A percentile compares a stretch with the other conserved stretches of the same genome.
These are phyloP conservation scores for Exophiala sp. DNA, from an alignment of 2,329 filamentous ascomycete species.

Conservation along the genomic window DNA sequence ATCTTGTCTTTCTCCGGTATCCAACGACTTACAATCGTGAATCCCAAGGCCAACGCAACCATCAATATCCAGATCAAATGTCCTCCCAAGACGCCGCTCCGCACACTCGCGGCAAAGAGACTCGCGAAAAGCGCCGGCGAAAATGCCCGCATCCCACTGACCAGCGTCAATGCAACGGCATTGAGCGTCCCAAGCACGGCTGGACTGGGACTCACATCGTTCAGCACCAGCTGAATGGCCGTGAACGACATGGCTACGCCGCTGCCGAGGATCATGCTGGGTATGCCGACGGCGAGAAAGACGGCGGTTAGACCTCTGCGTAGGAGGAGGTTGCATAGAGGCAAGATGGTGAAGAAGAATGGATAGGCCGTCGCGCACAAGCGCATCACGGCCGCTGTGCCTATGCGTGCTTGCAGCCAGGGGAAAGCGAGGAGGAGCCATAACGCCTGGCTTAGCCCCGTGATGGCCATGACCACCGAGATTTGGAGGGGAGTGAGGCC, in stretches of 20 bases:
- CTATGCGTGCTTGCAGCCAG: constrained; percentile 60
- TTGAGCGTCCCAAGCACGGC: constrained; percentile 68
- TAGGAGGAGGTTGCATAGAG: constrained; percentile 57
- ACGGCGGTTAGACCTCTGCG: constrained; percentile 41
- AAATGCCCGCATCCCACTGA: constrained; percentile 62
- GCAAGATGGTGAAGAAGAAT: constrained; percentile 56
- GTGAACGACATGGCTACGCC: constrained; percentile 67
- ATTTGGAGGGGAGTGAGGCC: constrained; percentile 62
- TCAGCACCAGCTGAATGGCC: constrained; percentile 67
- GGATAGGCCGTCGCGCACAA: constrained; percentile 60
- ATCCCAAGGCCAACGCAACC: constrained; percentile 36
- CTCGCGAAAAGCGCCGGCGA: constrained; percentile 64
- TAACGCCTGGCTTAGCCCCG: constrained; percentile 63
- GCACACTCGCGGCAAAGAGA: constrained; percentile 65
- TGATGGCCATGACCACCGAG: constrained; percentile 61
- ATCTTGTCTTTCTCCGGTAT: constrained; percentile 9
- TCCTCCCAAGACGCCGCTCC: constrained; percentile 59
- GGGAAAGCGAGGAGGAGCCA: constrained; percentile 73
- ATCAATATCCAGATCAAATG: constrained; percentile 65
- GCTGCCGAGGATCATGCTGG: constrained; percentile 52
- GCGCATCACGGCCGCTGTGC: constrained; percentile 64
- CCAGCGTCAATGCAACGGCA: constrained; percentile 61
- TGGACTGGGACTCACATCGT: constrained; percentile 66
- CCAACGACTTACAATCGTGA: constrained; percentile 31
- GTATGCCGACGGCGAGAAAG: constrained; percentile 58